Evolutionary conservation across 2,329 filamentous ascomycete genomes (phyloP), one percentile per base, ranked within the genome.

Genomic region (Pseudocercospora cruenta): DNA sequence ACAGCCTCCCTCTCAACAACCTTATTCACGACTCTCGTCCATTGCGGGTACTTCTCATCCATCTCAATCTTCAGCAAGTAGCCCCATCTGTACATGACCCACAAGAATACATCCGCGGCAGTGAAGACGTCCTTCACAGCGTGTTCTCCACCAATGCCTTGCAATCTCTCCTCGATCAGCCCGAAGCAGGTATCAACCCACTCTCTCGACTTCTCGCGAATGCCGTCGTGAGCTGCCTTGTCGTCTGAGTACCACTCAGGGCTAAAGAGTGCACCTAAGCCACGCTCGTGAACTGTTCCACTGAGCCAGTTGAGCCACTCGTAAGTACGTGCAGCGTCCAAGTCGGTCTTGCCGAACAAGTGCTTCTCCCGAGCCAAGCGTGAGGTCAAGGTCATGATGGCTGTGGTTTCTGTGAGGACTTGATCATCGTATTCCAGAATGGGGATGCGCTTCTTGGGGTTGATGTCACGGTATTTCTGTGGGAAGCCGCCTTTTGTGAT

Each of bases 271-370:
- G 60, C 60, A n/a, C 60, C 60, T 10, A 62, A 26, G 39, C 60
- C 60, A 39, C 60, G 47, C 33, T 62, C 62, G 21, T 64, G 62
- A 6, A 64, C 43, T 5, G 62, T 54, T 12, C 54, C 62, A 28
- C 55, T 60, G 10, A 64, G 28, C 62, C 62, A 64, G 31, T 64
- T 64, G 39, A 64, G 54, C 62, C 62, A 64, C 26, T 64, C 62
- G 22, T 59, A 64, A 1, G 47, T 59, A 4, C 57, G 57, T 4
- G 45, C 33, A 12, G 31, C 45, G 7, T 64, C 55, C 21, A 53
- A 14, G 19, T 59, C 24, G 21, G 54, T 54, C 16, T 54, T 49
- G 26, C 62, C 62, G 57, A 64, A 64, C 8, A 64, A 33, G 31
- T 60, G 55, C 49, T 24, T 47, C 9, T 64, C 62, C 0, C 57